Percentiles rank a stretch among this genome's conserved stretches.
Conservation (phyloP, 345 rosid species). For the Gossypium anomalum region DNA sequence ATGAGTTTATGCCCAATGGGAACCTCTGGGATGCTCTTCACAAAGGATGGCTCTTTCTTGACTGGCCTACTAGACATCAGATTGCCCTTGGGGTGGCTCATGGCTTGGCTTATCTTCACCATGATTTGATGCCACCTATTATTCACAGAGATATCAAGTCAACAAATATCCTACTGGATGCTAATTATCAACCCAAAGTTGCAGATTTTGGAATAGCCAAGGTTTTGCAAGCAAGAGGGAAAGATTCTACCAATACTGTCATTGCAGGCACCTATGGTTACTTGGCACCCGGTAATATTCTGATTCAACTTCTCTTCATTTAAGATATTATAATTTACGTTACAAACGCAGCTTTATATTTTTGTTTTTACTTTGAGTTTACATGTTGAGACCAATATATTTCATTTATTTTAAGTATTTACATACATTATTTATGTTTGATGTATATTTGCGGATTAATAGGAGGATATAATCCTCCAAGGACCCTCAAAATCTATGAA, state of each 20-base stretch:
- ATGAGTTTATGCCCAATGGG: constrained; percentile 91
- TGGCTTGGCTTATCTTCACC: constrained; percentile 90
- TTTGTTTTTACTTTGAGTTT: background rate
- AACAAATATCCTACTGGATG: constrained; percentile 73
- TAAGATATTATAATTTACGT: background rate
- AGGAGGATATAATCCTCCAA: too few species aligned
- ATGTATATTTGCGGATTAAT: too few species aligned
- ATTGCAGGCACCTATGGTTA: constrained; percentile 91
- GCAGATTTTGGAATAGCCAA: constrained; percentile 97
- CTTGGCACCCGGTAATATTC: constrained; percentile 71
- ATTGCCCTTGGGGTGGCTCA: constrained; percentile 91
- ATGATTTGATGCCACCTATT: constrained; percentile 65
- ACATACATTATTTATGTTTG: too few species aligned
- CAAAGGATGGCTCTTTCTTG: constrained; percentile 48
- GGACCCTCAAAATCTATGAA: too few species aligned
- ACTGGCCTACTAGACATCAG: constrained; percentile 85
- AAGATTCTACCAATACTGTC: constrained; percentile 78
- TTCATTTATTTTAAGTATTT: too few species aligned
- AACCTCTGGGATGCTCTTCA: constrained; percentile 90
- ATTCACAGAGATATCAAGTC: constrained; percentile 94
- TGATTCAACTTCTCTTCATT: background rate
- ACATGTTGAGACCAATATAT: background rate
- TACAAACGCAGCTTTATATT: background rate
- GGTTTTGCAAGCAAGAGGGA: constrained; percentile 75
- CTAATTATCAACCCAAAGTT: constrained; percentile 72